These are phyloP conservation scores for Stephania yunnanensis DNA, from an alignment of 164 flowering plant genomes.

Conservation along the genomic window DNA sequence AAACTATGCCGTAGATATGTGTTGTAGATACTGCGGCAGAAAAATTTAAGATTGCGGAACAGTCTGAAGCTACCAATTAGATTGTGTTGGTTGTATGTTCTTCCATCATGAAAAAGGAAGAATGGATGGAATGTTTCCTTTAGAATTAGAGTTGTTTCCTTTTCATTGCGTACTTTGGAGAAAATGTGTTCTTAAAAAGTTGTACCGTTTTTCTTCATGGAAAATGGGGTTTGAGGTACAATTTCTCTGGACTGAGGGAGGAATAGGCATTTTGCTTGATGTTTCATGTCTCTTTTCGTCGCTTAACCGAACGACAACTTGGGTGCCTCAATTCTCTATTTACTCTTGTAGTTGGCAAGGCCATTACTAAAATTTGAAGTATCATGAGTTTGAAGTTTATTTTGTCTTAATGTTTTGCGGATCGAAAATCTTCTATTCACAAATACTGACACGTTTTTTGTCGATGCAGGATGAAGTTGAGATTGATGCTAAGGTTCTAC, in stretches of 20 bases:
- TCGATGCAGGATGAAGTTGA: constrained; percentile 73
- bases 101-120: not conserved
- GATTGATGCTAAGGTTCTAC: constrained; percentile 62
- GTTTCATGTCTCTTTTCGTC: no score
- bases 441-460: not conserved
- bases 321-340: no score
- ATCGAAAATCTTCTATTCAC: not conserved
- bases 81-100: not conserved
- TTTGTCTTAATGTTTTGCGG: not conserved
- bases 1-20: no score
- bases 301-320: no score
- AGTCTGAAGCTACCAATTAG: not conserved
- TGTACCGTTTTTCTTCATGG: not conserved
- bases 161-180: not conserved
- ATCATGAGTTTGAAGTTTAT: not conserved
- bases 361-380: not conserved
- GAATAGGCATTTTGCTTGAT: not conserved
- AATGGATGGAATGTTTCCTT: not conserved
- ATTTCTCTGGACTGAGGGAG: no score
- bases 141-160: not conserved
- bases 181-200: not conserved
- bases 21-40: no score
- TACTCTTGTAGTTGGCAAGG: no score
- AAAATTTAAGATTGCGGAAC: no score
- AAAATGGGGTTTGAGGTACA: no score